Evolutionary conservation across 1,139 yeast species (phyloP), one percentile per base, ranked within the genome.

Genomic region (Tardiomyces digboiensis): DNA sequence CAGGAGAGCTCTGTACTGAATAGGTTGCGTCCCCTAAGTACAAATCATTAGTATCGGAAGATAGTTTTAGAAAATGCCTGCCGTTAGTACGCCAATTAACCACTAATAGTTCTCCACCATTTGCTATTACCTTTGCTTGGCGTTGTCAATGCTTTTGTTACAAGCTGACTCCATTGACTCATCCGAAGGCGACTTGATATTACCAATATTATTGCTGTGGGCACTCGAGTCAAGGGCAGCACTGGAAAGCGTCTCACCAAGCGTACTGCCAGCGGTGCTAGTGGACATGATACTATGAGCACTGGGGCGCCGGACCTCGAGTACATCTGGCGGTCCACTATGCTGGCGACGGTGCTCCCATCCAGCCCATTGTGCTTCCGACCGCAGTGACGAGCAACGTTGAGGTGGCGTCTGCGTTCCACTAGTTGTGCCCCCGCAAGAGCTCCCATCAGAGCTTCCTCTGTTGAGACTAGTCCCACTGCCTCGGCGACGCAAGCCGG

Each of bases 401-500:
- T n/a, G n/a, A n/a, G n/a, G n/a, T 8, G 33, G 33, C 10, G 33
- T 26, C 33, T 26, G 33, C 5, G 33, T 13, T 16, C 33, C 33
- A 16, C 33, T 26, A n/a, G 33, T 26, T 16, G 33, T 26, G 10
- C 33, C 33, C 5, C 33, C 33, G 14, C 16, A 26, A 8, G 16
- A 13, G 33, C 33, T 12, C 10, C 26, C 26, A 12, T 12, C 33
- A 16, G 12, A n/a, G 5, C 16, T 13, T 5, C 33, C 33, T 16
- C 33, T n/a, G 33, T 26, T 26, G 12, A 26, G 12, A 16, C 33
- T 26, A 4, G 10, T 16, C 8, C 33, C 33, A 8, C 33, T 26
- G 33, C 33, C 33, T 7, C 46, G 39, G 13, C 60, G 46, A 21
- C 61, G 47, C n/a, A 65, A 41, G 2, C 70, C 65, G 7, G 74